Percentiles rank a stretch among this genome's conserved stretches.
Evolutionary conservation across 2,329 filamentous ascomycete genomes (phyloP).

Genomic region (Fusarium sp.): DNA sequence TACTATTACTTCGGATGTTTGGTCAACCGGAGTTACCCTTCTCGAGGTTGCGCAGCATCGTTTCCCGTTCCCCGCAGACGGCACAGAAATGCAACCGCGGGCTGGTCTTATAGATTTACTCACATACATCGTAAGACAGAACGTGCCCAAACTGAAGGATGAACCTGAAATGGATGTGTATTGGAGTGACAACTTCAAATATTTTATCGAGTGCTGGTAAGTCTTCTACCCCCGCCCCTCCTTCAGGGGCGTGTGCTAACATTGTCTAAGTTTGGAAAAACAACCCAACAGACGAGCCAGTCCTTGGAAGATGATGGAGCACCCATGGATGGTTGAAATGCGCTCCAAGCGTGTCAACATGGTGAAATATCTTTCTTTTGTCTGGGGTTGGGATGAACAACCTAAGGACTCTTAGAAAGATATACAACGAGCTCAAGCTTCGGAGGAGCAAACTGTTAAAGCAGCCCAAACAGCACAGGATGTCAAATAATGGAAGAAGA

Average conservation of each 20-base stretch:
- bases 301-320: constrained; percentile 98
- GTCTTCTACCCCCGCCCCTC: constrained; percentile 48
- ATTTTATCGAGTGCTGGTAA: constrained; percentile 99
- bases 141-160: constrained; percentile 94
- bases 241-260: constrained; percentile 32
- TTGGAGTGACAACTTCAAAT: constrained; percentile 98
- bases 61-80: constrained; percentile 97
- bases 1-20: constrained; percentile 98
- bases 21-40: constrained; percentile 94
- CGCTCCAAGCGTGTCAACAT: constrained; percentile 96
- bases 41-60: constrained; percentile 99
- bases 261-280: constrained; percentile 80
- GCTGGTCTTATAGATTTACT: constrained; percentile 93
- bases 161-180: constrained; percentile 88
- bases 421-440: constrained; percentile 6
- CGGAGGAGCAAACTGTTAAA: constrained; percentile 20
- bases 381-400: constrained; percentile 89
- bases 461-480: background rate
- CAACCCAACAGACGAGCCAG: constrained; percentile 85
- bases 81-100: constrained; percentile 91
- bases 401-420: constrained; percentile 33
- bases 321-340: constrained; percentile 99
- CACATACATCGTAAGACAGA: constrained; percentile 96
- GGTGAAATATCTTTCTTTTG: constrained; percentile 89
- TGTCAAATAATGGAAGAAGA: background rate